Base-by-base conservation (phyloP, 495 filamentous ascomycete genomes). In the Gamarada debralockiae region DNA sequence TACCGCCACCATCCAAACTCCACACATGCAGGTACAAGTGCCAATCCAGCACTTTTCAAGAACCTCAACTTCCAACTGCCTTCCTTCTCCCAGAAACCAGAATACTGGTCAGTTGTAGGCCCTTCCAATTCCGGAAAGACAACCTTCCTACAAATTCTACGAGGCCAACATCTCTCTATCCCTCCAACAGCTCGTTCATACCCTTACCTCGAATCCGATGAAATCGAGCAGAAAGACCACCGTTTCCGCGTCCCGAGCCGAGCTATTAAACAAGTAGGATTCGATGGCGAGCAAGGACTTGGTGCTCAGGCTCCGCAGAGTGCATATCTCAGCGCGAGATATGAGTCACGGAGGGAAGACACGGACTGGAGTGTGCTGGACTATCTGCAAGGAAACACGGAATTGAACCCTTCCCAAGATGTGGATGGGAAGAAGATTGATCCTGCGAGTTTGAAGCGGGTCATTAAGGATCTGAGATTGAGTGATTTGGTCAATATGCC, bases 321-420 rank as follows among this genome's bases (percentile, higher is more conserved):
- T 9, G 83, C 88, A 10, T 96, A 97, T 60, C 68, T 97, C 29
- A 90, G 87, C 58, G 89, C 90, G 12, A 77, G 93, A n/a, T 98
- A 98, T 69, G 93, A 98, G 73, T 90, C 86, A 50, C 69, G 83
- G 42, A 74, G 89, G 17, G 92, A 96, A 64, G 87, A 81, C 45
- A 91, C 86, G 8, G 93, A 97, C 66, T 92, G 91, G 67, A 86
- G 86, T 18, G 78, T 98, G 1, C 61, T 72, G 43, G 84, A 93
- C 60, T 97, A 85, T 63, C 69, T 98, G 23, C 76, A 76, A 12
- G 89, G 89, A 0, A 82, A 90, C 58, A 92, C 80, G 3, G 77
- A 87, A 27, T 70, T 95, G 43, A 95, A 97, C 56, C 65, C 69
- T 0, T 82, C 85, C 49, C 66, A 75, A 22, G 71, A 83, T 22